Conservation (phyloP, 2,329 filamentous ascomycete species). For the Dothistroma septosporum region DNA sequence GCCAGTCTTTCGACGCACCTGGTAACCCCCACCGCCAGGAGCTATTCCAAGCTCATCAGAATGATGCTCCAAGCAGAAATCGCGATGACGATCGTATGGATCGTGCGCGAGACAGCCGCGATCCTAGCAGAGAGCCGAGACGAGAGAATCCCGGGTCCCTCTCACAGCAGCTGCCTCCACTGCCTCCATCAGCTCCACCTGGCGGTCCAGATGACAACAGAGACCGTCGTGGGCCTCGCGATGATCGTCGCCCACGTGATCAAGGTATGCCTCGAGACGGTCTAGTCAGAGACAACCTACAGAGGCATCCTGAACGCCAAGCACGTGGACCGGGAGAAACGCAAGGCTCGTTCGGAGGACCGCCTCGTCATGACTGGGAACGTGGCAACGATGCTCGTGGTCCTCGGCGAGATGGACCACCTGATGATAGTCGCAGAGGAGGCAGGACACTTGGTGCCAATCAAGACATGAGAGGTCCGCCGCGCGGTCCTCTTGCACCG, state of each 20-base stretch:
- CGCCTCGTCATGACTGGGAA: slow-evolving; percentile 18
- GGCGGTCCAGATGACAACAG: slow-evolving; percentile 22
- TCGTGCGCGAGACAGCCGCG: slow-evolving; percentile 25
- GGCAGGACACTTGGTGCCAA: slow-evolving; percentile 15
- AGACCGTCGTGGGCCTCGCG: slow-evolving; percentile 22
- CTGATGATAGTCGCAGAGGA: slow-evolving; percentile 19
- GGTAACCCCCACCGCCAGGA: slow-evolving; percentile 14
- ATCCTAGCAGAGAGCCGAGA: slow-evolving; percentile 28
- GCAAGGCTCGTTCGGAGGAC: slow-evolving; percentile 11
- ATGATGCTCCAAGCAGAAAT: slow-evolving; percentile 19
- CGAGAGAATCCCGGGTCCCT: slow-evolving; percentile 15
- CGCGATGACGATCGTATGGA: slow-evolving; percentile 26
- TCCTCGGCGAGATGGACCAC: slow-evolving; percentile 12
- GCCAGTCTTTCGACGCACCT: not conserved
- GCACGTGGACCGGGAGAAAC: slow-evolving; percentile 16
- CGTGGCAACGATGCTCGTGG: slow-evolving; percentile 7
- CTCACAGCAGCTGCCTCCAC: slow-evolving; percentile 7
- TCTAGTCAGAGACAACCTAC: slow-evolving; percentile 9
- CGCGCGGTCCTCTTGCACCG: slow-evolving; percentile 13
- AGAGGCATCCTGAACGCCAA: slow-evolving; percentile 15
- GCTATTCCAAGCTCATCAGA: slow-evolving; percentile 23
- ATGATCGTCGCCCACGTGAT: slow-evolving; percentile 26
- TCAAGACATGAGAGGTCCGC: slow-evolving; percentile 21
- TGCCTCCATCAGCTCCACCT: slow-evolving; percentile 20
- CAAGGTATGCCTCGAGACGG: slow-evolving; percentile 16